A percentile compares a stretch with the other conserved stretches of the same genome.
Evolutionary conservation across 331 rosid species (phyloP).

Genomic region (Acacia pycnantha): DNA sequence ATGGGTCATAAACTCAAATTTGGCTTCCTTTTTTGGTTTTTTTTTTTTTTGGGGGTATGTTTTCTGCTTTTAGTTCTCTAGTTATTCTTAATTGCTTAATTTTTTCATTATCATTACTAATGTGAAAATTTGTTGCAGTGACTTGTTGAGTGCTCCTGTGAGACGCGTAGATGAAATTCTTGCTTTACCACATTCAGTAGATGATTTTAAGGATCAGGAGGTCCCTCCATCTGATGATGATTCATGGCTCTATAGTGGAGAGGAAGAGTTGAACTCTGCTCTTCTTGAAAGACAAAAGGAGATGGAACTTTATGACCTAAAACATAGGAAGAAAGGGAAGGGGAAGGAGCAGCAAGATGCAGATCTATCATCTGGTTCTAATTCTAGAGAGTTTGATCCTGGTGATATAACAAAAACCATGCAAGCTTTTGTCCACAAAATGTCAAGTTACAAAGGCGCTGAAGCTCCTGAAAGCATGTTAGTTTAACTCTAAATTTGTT

Average conservation of each 20-base stretch:
- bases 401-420: slow-evolving; percentile 73
- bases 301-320: slow-evolving; percentile 65
- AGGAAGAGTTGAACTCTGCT: slow-evolving; percentile 76
- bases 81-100: background rate
- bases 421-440: slow-evolving; percentile 75
- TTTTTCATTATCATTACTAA: slow-evolving; percentile 20
- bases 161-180: slow-evolving; percentile 87
- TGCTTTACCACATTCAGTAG: slow-evolving; percentile 58
- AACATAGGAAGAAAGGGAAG: slow-evolving; percentile 67
- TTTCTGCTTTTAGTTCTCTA: background rate
- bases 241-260: slow-evolving; percentile 87
- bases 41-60: background rate
- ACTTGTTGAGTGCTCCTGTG: slow-evolving; percentile 82
- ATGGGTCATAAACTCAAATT: background rate
- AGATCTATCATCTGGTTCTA: slow-evolving; percentile 48
- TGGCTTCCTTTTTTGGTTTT: too few relatives aligned
- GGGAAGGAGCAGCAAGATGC: slow-evolving; percentile 46
- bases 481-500: slow-evolving; percentile 17
- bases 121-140: slow-evolving; percentile 56
- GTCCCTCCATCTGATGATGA: slow-evolving; percentile 85
- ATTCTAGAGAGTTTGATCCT: slow-evolving; percentile 61
- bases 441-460: slow-evolving; percentile 92
- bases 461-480: slow-evolving; percentile 86
- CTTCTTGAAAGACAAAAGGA: slow-evolving; percentile 89
- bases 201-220: slow-evolving; percentile 58